Evolutionary conservation across 192 early-diverging fungal genomes (phyloP).

Genomic region (Backusella tarrabulga): DNA sequence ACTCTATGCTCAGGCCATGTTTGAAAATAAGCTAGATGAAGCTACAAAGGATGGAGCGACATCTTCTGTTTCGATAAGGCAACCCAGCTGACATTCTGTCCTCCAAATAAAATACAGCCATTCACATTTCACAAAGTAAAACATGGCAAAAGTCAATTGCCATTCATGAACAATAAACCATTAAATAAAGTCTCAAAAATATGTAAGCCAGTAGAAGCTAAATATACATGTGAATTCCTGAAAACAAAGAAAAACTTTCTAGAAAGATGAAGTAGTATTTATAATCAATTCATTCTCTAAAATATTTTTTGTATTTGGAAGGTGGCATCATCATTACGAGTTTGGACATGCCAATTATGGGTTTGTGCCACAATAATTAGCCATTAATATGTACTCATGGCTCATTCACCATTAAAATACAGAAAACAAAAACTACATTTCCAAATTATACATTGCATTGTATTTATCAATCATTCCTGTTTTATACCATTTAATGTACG

Average conservation of each 20-base stretch:
- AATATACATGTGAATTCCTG: neutral
- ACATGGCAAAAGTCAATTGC: neutral
- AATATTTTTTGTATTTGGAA: neutral
- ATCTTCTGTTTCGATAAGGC: neutral
- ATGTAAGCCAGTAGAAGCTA: neutral
- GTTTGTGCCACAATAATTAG: no score
- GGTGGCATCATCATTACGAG: neutral
- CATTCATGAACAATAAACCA: neutral
- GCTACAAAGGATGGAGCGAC: no score
- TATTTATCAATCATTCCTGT: no score
- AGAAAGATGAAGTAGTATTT: neutral
- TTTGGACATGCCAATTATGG: neutral
- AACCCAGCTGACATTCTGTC: neutral
- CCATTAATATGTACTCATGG: no score
- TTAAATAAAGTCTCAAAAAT: neutral
- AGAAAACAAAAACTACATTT: no score
- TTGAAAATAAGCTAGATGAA: no score
- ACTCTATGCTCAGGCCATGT: no score
- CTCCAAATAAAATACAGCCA: neutral
- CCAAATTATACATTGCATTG: no score
- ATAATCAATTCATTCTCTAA: neutral
- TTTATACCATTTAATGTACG: no score
- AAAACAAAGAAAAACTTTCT: neutral
- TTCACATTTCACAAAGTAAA: no score
- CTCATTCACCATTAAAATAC: no score